Base-by-base conservation (phyloP, 371 early-diverging fungal genomes). In the Mortierella sp. region DNA sequence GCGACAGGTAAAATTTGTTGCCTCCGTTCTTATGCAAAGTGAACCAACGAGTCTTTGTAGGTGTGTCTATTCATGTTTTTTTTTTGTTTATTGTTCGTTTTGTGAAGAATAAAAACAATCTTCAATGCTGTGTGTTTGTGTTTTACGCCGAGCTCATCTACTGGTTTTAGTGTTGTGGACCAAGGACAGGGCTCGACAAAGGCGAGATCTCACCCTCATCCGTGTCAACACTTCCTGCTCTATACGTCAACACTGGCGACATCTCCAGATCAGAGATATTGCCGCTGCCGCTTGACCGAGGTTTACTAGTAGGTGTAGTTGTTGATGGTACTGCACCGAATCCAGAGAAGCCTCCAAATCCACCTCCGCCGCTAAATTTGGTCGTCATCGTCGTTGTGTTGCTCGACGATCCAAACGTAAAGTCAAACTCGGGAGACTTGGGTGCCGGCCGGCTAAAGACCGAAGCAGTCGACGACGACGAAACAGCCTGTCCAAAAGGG, bases 201-300 rank as follows among this genome's bases (percentile, higher is more conserved):
- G 79, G 79, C 4, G 79, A 79, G 35, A 79, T 74, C 58, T n/a
- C 65, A 6, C 79, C 79, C 10, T 74, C 58, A 16, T 79, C 75
- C 24, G 56, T 63, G 51, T 58, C 63, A n/a, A 51, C 72, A 12
- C 72, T 73, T 11, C 60, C 78, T 35, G 49, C 46, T 38, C 41
- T 35, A 41, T 68, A 68, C 24, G 43, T 68, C n/a, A 70, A 35
- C 38, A 75, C 21, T 1, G 79, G 79, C 10, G 79, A 75, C 60
- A 35, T 56, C 75, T 79, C 79, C 27, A 71, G 71, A 35, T 79
- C 79, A 35, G 79, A 79, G n/a, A 79, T 73, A 21, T 44, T 58
- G 48, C 56, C 72, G 12, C 65, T 2, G 16, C 38, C 38, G n/a
- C 35, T 24, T 12, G 38, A 65, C 35, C 43, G 35, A 11, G 49